Evolutionary conservation across 371 early-diverging fungal species (phyloP).

Genomic region (Actinomucor elegans): DNA sequence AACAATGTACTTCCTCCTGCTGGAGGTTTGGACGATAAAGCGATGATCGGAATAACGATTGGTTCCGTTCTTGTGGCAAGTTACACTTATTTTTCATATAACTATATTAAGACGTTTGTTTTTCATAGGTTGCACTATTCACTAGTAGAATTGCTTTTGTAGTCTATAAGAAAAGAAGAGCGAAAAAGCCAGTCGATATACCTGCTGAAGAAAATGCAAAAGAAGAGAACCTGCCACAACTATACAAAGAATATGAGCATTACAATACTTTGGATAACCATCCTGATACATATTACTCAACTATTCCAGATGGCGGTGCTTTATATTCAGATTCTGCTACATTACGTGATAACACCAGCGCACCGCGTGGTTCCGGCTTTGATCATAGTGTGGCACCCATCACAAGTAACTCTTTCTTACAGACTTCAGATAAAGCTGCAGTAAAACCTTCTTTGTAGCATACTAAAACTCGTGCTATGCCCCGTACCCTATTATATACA

Average conservation of each 20-base stretch:
- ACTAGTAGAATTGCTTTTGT: background rate
- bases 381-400: background rate
- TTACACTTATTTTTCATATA: slow-evolving; percentile 11
- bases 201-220: background rate
- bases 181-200: background rate
- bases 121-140: slow-evolving; percentile 3
- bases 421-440: too few relatives aligned
- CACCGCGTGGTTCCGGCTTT: slow-evolving; percentile 10
- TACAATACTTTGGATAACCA: background rate
- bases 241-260: slow-evolving; percentile 7
- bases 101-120: slow-evolving; percentile 4
- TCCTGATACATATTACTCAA: background rate
- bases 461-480: too few relatives aligned
- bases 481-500: too few relatives aligned
- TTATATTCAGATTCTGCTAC: slow-evolving; percentile 4
- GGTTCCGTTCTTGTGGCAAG: slow-evolving; percentile 16
- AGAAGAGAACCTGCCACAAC: background rate
- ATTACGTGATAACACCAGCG: slow-evolving; percentile 4
- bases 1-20: background rate
- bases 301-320: background rate
- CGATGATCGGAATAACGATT: slow-evolving; percentile 16
- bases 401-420: too few relatives aligned
- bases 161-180: background rate
- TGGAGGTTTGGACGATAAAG: background rate
- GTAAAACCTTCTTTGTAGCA: too few relatives aligned